Conservation (phyloP, 306 rosid species). For the Medicago ruthenica region DNA sequence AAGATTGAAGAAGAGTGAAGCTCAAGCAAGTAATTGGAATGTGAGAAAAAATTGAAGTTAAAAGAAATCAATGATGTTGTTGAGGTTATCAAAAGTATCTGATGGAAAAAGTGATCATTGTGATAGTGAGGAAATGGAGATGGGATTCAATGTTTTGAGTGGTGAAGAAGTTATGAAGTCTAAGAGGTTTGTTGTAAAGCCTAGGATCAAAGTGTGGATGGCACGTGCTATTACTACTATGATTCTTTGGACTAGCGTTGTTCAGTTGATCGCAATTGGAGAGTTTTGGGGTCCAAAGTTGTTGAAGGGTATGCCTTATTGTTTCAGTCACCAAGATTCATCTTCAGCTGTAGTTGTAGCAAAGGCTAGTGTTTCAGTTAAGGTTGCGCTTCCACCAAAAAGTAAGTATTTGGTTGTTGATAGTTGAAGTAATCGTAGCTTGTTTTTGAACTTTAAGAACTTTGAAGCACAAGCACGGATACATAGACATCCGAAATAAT, state of each 20-base stretch:
- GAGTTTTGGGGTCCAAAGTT: conserved; percentile 67
- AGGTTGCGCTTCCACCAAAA: conserved; percentile 68
- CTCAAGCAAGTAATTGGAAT: conserved; percentile 36
- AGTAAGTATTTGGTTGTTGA: conserved; percentile 56
- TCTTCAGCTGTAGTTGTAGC: conserved; percentile 24
- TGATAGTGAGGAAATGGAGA: conserved; percentile 55
- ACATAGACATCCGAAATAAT: too few species aligned
- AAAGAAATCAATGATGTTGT: conserved; percentile 31
- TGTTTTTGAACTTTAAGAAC: not conserved
- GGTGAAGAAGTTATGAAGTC: conserved; percentile 58
- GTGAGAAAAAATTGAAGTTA: conserved; percentile 12
- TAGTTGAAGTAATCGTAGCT: conserved; percentile 14
- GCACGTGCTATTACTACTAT: conserved; percentile 69
- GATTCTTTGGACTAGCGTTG: conserved; percentile 72
- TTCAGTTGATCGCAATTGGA: conserved; percentile 75
- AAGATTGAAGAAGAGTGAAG: conserved; percentile 40
- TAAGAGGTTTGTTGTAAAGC: conserved; percentile 56
- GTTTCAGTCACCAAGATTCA: conserved; percentile 56
- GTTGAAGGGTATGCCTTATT: conserved; percentile 68
- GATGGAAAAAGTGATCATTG: conserved; percentile 53
- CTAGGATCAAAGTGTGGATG: conserved; percentile 72
- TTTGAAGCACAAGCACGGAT: too few species aligned
- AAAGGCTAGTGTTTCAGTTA: conserved; percentile 51
- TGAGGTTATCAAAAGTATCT: conserved; percentile 54
- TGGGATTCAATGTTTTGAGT: conserved; percentile 63